Percentiles rank a stretch among this genome's conserved stretches.
phyloP scores from a whole-genome alignment of 169 alveolate species.

The Cryptosporidium ryanae region DNA sequence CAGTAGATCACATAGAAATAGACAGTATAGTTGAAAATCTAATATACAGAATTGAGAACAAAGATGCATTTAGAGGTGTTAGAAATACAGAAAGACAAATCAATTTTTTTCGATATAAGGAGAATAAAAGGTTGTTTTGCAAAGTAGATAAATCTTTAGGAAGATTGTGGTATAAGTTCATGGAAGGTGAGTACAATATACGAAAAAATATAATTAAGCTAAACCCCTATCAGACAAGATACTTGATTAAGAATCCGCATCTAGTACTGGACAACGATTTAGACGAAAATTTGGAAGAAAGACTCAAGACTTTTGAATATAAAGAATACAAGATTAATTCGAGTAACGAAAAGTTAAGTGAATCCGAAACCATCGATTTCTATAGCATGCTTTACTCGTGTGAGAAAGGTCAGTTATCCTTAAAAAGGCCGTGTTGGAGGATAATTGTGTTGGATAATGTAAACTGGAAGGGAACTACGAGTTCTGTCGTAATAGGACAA shows the following conservation, averaged over 20 bases:
- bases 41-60: slow-evolving; percentile 35
- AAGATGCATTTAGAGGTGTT: slow-evolving; percentile 34
- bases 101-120: neutral
- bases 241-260: slow-evolving; percentile 29
- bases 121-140: slow-evolving; percentile 53
- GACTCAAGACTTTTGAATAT: neutral
- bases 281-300: neutral
- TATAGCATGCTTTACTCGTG: slow-evolving; percentile 28
- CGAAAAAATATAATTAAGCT: slow-evolving; percentile 17
- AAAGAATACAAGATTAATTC: neutral
- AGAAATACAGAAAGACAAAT: neutral
- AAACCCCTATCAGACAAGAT: slow-evolving; percentile 40
- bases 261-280: slow-evolving; percentile 31
- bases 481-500: slow-evolving; percentile 63
- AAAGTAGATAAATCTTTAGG: slow-evolving; percentile 46
- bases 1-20: slow-evolving; percentile 10
- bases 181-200: slow-evolving; percentile 15
- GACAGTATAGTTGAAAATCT: slow-evolving; percentile 5
- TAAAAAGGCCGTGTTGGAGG: slow-evolving; percentile 68
- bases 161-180: slow-evolving; percentile 45
- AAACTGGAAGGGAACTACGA: slow-evolving; percentile 36
- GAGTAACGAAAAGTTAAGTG: neutral
- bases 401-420: slow-evolving; percentile 13
- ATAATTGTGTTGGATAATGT: slow-evolving; percentile 52
- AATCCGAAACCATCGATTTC: slow-evolving; percentile 13